A percentile compares a stretch with the other conserved stretches of the same genome.
These are phyloP conservation scores for Lippia alba DNA, from an alignment of 305 asterid genomes.

Conservation along the genomic window DNA sequence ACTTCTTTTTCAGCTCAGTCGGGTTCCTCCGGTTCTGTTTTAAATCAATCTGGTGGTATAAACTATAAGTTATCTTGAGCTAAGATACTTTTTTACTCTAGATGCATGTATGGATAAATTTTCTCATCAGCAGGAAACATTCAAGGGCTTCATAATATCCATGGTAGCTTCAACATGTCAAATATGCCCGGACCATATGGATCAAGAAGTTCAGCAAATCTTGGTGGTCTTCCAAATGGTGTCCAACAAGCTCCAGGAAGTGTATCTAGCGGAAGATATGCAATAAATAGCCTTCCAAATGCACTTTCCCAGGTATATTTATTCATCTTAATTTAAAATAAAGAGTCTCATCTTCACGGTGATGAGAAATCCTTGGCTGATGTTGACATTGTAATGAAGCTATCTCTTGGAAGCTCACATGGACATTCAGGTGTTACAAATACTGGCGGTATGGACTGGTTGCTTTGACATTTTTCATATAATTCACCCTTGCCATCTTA, in stretches of 20 bases:
- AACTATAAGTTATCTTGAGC: constrained; percentile 28
- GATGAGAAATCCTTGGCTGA: constrained; percentile 26
- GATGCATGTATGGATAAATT: constrained; percentile 23
- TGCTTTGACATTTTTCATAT: constrained; percentile 25
- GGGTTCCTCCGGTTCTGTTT: constrained; percentile 70
- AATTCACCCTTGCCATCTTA: constrained; percentile 33
- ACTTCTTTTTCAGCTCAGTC: constrained; percentile 71
- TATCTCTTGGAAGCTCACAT: constrained; percentile 77
- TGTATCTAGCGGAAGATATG: constrained; percentile 65
- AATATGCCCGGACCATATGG: constrained; percentile 70
- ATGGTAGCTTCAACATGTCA: constrained; percentile 71
- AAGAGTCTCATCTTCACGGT: neutral
- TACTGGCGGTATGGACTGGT: constrained; percentile 65
- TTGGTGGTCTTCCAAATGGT: constrained; percentile 68
- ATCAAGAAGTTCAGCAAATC: constrained; percentile 72
- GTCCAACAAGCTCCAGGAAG: constrained; percentile 80
- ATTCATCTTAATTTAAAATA: constrained; percentile 23
- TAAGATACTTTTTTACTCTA: constrained; percentile 21
- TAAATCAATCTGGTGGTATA: constrained; percentile 71
- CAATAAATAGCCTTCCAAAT: constrained; percentile 67
- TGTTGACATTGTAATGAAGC: constrained; percentile 53
- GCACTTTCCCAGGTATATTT: constrained; percentile 77
- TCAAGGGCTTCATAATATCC: constrained; percentile 81
- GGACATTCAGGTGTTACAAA: constrained; percentile 77
- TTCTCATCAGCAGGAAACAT: constrained; percentile 47